phyloP scores from a whole-genome alignment of 1,284 basidiomycete genomes.

The Trametes sp. region DNA sequence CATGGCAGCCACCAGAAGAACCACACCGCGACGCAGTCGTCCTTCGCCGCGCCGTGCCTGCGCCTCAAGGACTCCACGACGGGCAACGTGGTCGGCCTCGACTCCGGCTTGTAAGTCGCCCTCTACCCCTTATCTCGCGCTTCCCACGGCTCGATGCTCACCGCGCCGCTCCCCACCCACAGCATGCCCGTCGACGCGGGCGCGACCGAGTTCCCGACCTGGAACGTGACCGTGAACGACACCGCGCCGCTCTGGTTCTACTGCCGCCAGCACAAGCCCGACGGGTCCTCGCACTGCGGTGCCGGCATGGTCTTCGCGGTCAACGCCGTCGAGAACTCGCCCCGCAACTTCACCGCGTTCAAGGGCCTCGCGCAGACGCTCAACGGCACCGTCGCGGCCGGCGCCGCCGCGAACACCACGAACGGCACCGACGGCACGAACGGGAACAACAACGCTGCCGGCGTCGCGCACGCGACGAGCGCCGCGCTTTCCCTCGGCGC shows the following conservation, averaged over 20 bases:
- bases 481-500: constrained; percentile 27
- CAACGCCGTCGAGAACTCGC: constrained; percentile 48
- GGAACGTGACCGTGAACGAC: constrained; percentile 62
- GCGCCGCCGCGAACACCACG: not conserved
- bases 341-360: constrained; percentile 53
- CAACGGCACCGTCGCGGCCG: constrained; percentile 42
- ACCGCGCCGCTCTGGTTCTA: constrained; percentile 55
- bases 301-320: constrained; percentile 54
- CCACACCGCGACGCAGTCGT: constrained; percentile 74
- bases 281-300: constrained; percentile 47
- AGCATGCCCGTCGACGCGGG: constrained; percentile 59
- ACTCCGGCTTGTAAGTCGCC: constrained; percentile 64
- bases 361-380: constrained; percentile 43
- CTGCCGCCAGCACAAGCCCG: constrained; percentile 46
- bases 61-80: constrained; percentile 49
- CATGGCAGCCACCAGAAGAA: constrained; percentile 61
- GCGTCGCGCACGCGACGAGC: constrained; percentile 9
- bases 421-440: not conserved
- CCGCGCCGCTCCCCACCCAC: not conserved
- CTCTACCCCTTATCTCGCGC: not conserved
- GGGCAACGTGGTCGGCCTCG: constrained; percentile 52
- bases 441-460: constrained; percentile 15
- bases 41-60: constrained; percentile 65
- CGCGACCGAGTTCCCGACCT: constrained; percentile 57
- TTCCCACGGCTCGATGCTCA: not conserved